Percentiles rank a stretch among this genome's conserved stretches.
Evolutionary conservation across 176 grass and related monocot species (phyloP).

Genomic region (barley (Hordeum vulgare)): MorexV3_pseudomolecules_assembly NC_058524.1:82914372-82914871

Average conservation of each 20-base stretch:
- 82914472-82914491: constrained; percentile 38
- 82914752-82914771: constrained; percentile 50
- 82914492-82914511: constrained; percentile 34
- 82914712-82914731: constrained; percentile 52
- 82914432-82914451: not conserved
- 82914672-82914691: constrained; percentile 43
- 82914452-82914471: not conserved
- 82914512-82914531: constrained; percentile 62
- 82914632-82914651: not conserved
- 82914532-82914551: constrained; percentile 77
- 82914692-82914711: constrained; percentile 71
- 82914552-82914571: constrained; percentile 38
- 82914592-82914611: not conserved
- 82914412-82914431: constrained; percentile 33
- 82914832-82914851: no score
- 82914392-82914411: constrained; percentile 18
- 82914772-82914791: not conserved
- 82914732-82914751: constrained; percentile 58
- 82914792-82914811: no score
- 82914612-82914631: not conserved
- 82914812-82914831: no score
- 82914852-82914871: no score
- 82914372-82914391: constrained; percentile 27
- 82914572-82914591: constrained; percentile 46
- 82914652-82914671: constrained; percentile 17